Percentiles rank a stretch among this genome's conserved stretches.
phyloP scores from a whole-genome alignment of 2,329 filamentous ascomycete species.

The Colletotrichum sansevieriae region DNA sequence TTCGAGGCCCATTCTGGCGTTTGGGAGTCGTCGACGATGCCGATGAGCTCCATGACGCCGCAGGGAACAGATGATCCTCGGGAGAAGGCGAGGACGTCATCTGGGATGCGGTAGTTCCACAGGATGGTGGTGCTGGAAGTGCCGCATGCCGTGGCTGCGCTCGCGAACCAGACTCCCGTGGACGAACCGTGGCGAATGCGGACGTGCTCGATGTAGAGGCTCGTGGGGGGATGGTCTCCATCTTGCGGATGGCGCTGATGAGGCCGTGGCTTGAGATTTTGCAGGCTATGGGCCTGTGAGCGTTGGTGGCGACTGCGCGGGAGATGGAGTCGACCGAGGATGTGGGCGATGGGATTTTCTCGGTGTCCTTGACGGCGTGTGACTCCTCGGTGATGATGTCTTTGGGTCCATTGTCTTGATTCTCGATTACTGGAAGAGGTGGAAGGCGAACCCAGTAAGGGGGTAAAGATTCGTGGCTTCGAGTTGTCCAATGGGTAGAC shows the following conservation, averaged over 20 bases:
- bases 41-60: conserved; percentile 69
- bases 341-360: conserved; percentile 42
- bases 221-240: conserved; percentile 44
- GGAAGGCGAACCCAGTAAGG: conserved; percentile 70
- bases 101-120: conserved; percentile 72
- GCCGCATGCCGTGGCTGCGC: conserved; percentile 67
- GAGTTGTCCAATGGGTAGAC: conserved; percentile 66
- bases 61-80: conserved; percentile 68
- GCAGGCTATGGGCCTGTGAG: conserved; percentile 56
- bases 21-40: conserved; percentile 60
- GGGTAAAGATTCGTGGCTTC: conserved; percentile 65
- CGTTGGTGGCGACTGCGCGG: conserved; percentile 47
- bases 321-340: conserved; percentile 53
- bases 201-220: conserved; percentile 62
- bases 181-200: conserved; percentile 51
- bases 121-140: conserved; percentile 67
- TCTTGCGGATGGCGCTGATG: conserved; percentile 57
- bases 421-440: conserved; percentile 45
- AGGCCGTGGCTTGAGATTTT: conserved; percentile 64
- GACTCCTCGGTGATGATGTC: not conserved
- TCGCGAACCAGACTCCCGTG: conserved; percentile 69
- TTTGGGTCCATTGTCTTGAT: not conserved
- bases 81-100: conserved; percentile 63
- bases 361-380: not conserved
- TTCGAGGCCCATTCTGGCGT: conserved; percentile 68